Evolutionary conservation across 2,329 filamentous ascomycete species (phyloP).

Genomic region (Cylindrodendrum hubeiense): DNA sequence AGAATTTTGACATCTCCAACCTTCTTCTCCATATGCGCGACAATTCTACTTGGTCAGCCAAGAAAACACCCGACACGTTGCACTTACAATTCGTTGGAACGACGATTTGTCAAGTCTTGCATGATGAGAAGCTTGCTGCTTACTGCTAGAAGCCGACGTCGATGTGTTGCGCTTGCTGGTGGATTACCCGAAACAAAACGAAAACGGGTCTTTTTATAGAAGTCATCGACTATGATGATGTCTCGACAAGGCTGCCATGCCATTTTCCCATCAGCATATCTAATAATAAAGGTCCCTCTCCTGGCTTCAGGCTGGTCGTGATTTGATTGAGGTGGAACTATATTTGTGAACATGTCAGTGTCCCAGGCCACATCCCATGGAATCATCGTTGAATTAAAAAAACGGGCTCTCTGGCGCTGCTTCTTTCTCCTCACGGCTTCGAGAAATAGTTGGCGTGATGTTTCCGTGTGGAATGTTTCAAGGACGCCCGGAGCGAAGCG

Average conservation of each 20-base stretch:
- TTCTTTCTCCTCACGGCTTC: slow-evolving; percentile 23
- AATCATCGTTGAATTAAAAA: slow-evolving; percentile 16
- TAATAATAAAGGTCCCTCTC: slow-evolving; percentile 14
- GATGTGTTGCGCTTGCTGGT: background rate
- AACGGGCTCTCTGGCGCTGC: slow-evolving; percentile 26
- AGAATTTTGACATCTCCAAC: slow-evolving; percentile 36
- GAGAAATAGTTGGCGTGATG: slow-evolving; percentile 26
- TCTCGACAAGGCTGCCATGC: slow-evolving; percentile 42
- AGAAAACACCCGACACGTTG: background rate
- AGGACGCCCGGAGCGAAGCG: slow-evolving; percentile 46
- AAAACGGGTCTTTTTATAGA: slow-evolving; percentile 32
- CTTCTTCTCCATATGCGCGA: slow-evolving; percentile 35
- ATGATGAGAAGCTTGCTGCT: background rate
- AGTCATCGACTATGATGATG: slow-evolving; percentile 42
- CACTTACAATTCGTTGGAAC: slow-evolving; percentile 18
- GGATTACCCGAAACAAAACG: slow-evolving; percentile 32
- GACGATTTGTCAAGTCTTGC: no score
- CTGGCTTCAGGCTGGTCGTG: background rate
- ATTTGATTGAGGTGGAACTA: background rate
- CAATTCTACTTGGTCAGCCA: slow-evolving; percentile 24
- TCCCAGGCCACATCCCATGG: slow-evolving; percentile 32
- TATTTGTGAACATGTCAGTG: slow-evolving; percentile 9
- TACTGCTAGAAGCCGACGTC: background rate
- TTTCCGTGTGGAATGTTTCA: slow-evolving; percentile 26
- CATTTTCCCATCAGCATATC: slow-evolving; percentile 42